Evolutionary conservation across 306 rosid species (phyloP).

Genomic region (Dryas octopetala): DNA sequence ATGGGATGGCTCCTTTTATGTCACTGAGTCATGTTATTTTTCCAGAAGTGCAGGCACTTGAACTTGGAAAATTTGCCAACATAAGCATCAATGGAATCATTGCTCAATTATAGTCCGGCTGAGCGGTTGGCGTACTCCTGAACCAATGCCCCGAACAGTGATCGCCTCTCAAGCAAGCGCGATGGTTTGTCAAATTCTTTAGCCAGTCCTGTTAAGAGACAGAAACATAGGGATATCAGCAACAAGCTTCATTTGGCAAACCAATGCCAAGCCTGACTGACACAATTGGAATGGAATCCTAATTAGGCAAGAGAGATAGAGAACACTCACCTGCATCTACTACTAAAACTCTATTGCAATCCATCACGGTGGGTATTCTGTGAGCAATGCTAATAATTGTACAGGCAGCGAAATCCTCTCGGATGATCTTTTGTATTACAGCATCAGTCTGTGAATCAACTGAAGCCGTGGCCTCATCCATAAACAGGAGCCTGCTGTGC

Average conservation of each 20-base stretch:
- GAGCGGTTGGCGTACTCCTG: slow-evolving; percentile 94
- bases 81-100: neutral
- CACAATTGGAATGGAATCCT: no score
- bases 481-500: slow-evolving; percentile 74
- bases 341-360: slow-evolving; percentile 77
- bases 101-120: slow-evolving; percentile 38
- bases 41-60: neutral
- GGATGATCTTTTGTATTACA: slow-evolving; percentile 74
- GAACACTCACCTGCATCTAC: slow-evolving; percentile 68
- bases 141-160: slow-evolving; percentile 77
- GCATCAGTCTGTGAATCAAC: slow-evolving; percentile 97
- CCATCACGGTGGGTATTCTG: slow-evolving; percentile 96
- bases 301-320: neutral
- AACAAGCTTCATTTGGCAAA: neutral
- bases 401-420: slow-evolving; percentile 83
- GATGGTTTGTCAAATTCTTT: slow-evolving; percentile 86
- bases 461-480: slow-evolving; percentile 98
- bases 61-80: neutral
- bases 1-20: neutral
- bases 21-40: neutral
- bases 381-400: slow-evolving; percentile 98
- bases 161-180: slow-evolving; percentile 65
- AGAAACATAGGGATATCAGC: neutral
- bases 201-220: slow-evolving; percentile 50
- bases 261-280: neutral